Percentiles rank a stretch among this genome's conserved stretches.
Evolutionary conservation across 441 rosid genomes (phyloP).

Genomic region (Populus trichocarpa): DNA sequence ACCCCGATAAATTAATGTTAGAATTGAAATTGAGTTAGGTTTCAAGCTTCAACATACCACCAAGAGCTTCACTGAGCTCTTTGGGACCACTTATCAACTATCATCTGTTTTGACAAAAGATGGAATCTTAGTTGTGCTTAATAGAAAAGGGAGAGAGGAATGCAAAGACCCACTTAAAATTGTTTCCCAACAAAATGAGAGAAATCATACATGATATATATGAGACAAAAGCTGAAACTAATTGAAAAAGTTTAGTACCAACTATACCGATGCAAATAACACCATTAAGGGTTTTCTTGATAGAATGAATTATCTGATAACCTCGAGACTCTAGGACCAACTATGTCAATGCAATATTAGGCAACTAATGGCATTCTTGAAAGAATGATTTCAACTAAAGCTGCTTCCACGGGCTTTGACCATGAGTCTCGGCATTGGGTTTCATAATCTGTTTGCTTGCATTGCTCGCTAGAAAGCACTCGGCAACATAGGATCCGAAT

Average conservation of each 20-base stretch:
- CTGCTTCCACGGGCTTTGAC: constrained; percentile 46
- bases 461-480: constrained; percentile 27
- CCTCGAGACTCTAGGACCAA: constrained; percentile 27
- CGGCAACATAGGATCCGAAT: constrained; percentile 37
- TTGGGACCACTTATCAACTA: constrained; percentile 96
- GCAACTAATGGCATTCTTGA: constrained; percentile 21
- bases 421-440: constrained; percentile 55
- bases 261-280: constrained; percentile 23
- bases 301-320: constrained; percentile 18
- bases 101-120: constrained; percentile 31
- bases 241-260: constrained; percentile 20
- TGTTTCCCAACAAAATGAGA: constrained; percentile 29
- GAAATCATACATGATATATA: constrained; percentile 18
- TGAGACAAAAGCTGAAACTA: constrained; percentile 40
- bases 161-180: constrained; percentile 28
- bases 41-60: constrained; percentile 30
- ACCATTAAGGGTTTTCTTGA: constrained; percentile 21
- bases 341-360: constrained; percentile 30
- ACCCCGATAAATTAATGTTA: constrained; percentile 19
- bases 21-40: constrained; percentile 32
- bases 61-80: constrained; percentile 34
- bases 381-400: constrained; percentile 27
- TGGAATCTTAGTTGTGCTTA: constrained; percentile 24
- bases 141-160: constrained; percentile 12
- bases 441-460: constrained; percentile 31